Percentiles rank a stretch among this genome's conserved stretches.
Evolutionary conservation across 1,139 yeast species (phyloP).

Genomic region (Zygoascus sp.): DNA sequence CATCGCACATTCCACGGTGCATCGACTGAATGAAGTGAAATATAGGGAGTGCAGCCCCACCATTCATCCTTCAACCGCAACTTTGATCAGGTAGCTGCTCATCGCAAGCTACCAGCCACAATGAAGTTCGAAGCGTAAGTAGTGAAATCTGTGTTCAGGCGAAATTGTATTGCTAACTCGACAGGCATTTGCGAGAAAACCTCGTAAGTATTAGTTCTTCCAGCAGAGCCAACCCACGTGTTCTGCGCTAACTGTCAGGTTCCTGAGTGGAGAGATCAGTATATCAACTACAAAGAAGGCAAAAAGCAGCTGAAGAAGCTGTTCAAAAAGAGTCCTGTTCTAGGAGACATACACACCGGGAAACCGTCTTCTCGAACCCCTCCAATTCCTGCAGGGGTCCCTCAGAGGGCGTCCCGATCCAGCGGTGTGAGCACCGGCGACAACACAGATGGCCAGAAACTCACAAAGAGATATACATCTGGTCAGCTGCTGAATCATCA

Average conservation of each 20-base stretch:
- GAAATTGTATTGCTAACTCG: slow-evolving; percentile 9
- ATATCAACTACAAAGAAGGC: slow-evolving; percentile 67
- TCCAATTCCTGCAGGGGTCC: slow-evolving; percentile 2
- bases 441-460: neutral
- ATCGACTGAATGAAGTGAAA: neutral
- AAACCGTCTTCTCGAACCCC: slow-evolving; percentile 12
- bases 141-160: neutral
- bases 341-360: slow-evolving; percentile 18
- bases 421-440: neutral
- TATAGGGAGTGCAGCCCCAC: neutral
- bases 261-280: slow-evolving; percentile 85
- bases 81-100: neutral
- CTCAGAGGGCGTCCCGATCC: neutral
- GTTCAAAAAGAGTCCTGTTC: slow-evolving; percentile 19
- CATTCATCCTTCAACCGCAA: neutral
- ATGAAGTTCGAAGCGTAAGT: slow-evolving; percentile 26
- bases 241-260: too few relatives aligned
- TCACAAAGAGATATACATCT: slow-evolving; percentile 1
- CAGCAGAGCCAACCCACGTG: neutral
- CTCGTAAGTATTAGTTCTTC: slow-evolving; percentile 26
- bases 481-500: slow-evolving; percentile 10
- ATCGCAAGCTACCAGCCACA: neutral
- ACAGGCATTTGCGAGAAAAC: slow-evolving; percentile 33
- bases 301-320: slow-evolving; percentile 54
- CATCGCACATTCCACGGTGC: neutral